Conservation (phyloP, 148 eudicot species). For the Mesembryanthemum crystallinum region DNA sequence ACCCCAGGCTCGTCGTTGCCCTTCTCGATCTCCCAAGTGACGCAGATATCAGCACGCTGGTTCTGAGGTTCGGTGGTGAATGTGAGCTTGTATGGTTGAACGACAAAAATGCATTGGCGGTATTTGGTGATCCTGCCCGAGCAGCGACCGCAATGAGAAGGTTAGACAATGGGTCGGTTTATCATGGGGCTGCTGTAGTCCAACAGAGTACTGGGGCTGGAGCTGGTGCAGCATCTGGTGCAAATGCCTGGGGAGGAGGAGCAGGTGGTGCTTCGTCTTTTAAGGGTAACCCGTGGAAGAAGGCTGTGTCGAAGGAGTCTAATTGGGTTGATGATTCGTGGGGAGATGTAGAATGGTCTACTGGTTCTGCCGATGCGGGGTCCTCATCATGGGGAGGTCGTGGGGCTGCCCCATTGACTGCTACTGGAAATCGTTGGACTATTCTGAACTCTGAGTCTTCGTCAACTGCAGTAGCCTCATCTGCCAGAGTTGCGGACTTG, state of each 20-base stretch:
- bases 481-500: constrained; percentile 23
- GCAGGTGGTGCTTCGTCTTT: constrained; percentile 20
- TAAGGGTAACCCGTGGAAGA: constrained; percentile 71
- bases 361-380: constrained; percentile 25
- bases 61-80: constrained; percentile 93
- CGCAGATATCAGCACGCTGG: constrained; percentile 84
- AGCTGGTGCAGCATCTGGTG: constrained; percentile 31
- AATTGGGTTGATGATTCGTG: constrained; percentile 59
- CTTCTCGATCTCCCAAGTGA: constrained; percentile 84
- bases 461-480: constrained; percentile 30
- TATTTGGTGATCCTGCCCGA: constrained; percentile 82
- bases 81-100: constrained; percentile 97
- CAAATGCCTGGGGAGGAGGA: constrained; percentile 65
- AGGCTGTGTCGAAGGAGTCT: constrained; percentile 52
- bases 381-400: constrained; percentile 40
- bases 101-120: constrained; percentile 89
- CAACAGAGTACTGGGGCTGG: constrained; percentile 41
- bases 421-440: constrained; percentile 68
- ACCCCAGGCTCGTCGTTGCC: constrained; percentile 85
- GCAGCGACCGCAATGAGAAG: constrained; percentile 99
- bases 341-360: constrained; percentile 64
- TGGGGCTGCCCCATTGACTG: constrained; percentile 49
- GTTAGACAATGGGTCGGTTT: constrained; percentile 78
- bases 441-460: constrained; percentile 51
- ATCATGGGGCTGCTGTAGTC: constrained; percentile 65